Base-by-base conservation (phyloP, 83 land plant species). In the Picea engelmannii region DNA sequence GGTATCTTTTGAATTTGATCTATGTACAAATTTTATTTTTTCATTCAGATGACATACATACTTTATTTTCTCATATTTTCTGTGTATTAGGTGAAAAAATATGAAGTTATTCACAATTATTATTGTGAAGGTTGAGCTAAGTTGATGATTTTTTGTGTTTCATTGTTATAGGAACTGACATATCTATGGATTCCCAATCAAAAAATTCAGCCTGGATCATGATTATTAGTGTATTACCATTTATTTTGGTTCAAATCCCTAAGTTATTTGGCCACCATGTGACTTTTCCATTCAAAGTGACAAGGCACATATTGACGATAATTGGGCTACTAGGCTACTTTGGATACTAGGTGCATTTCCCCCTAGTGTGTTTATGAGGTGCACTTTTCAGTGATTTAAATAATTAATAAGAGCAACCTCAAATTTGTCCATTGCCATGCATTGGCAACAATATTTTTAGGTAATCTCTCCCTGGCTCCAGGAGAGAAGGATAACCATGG, bases 401-500 rank as follows among this genome's bases (percentile, higher is more conserved):
- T 49, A 11, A 49, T 49, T 9, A 9, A 49, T 49, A 49, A 49
- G 55, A 10, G 55, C 55, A 49, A 12, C 12, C 55, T 10, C 55
- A 49, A 49, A 67, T 67, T 27, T 16, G 47, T 9, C 11, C 13
- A n/a, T 27, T n/a, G 21, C 40, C 47, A n/a, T 21, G 65, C 21
- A 18, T 25, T 25, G 13, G 31, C 31, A 69, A 69, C 8, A 21
- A 25, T 21, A 35, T 24, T 52, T 55, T 31, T 84, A 87, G 89
- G 76, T 87, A 23, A 58, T 82, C n/a, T 78, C 84, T 13, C 89
- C 89, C 7, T 87, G 89, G 89, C 76, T 87, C 60, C 89, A 81
- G 55, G 81, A 84, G 58, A 40, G 84, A 76, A 66, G 89, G 68
- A 71, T 85, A 9, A 16, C 49, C 23, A 21, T 69, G 31, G 73